Evolutionary conservation across 306 rosid species (phyloP).

Genomic region (Boehmeria nivea): DNA sequence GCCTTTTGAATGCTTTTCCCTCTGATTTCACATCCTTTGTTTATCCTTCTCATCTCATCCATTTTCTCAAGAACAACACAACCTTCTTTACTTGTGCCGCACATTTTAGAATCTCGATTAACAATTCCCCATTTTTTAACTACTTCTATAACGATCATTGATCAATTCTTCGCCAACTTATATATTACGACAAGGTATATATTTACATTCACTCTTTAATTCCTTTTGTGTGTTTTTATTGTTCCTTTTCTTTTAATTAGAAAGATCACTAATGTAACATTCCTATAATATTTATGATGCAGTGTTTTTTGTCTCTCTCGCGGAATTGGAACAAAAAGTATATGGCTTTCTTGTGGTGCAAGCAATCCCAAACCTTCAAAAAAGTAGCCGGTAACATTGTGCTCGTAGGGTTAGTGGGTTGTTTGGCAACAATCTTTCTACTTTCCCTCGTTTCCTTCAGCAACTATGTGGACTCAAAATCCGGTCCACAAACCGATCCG

Average conservation of each 20-base stretch:
- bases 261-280: background rate
- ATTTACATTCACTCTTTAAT: too few relatives aligned
- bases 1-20: too few relatives aligned
- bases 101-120: too few relatives aligned
- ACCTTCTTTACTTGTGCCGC: too few relatives aligned
- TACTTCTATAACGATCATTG: too few relatives aligned
- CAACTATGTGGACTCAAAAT: conserved; percentile 28
- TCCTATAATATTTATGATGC: background rate
- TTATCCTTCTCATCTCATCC: too few relatives aligned
- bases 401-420: conserved; percentile 16
- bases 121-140: too few relatives aligned
- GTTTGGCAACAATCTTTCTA: conserved; percentile 12
- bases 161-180: too few relatives aligned
- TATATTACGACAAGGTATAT: too few relatives aligned
- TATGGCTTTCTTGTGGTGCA: conserved; percentile 25
- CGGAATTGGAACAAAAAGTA: too few relatives aligned
- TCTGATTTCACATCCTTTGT: too few relatives aligned
- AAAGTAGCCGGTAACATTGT: conserved; percentile 14
- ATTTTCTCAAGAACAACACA: too few relatives aligned
- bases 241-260: background rate
- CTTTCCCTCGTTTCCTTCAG: conserved; percentile 18
- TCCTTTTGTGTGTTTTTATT: background rate
- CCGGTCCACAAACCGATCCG: conserved; percentile 29
- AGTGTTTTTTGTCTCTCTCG: background rate
- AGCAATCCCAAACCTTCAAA: conserved; percentile 1